phyloP scores from a whole-genome alignment of 768 basidiomycete genomes.

The Trametes punicea region DNA sequence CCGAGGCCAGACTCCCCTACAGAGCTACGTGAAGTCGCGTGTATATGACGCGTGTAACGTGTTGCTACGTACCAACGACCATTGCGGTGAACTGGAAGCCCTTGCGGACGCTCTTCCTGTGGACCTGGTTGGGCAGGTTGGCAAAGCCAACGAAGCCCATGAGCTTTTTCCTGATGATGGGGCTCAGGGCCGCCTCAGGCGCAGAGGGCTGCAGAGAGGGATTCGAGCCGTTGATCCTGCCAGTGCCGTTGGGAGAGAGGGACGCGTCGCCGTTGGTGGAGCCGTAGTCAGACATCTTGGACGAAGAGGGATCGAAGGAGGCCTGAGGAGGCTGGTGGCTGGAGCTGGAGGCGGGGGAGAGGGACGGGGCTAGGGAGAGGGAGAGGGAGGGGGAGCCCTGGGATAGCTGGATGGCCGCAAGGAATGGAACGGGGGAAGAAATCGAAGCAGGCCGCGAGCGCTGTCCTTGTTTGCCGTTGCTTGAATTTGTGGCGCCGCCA shows the following conservation, averaged over 20 bases:
- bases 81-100: constrained; percentile 99
- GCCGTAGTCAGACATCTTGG: constrained; percentile 71
- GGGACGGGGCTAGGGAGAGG: constrained; percentile 1
- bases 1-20: constrained; percentile 96
- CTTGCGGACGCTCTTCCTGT: constrained; percentile 96
- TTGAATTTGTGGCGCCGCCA: constrained; percentile 33
- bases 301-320: constrained; percentile 20
- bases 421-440: constrained; percentile 41
- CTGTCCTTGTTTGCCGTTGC: constrained; percentile 33
- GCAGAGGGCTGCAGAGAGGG: constrained; percentile 46
- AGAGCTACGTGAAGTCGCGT: constrained; percentile 1
- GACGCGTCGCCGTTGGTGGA: constrained; percentile 63
- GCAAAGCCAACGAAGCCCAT: constrained; percentile 96
- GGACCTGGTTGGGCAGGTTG: constrained; percentile 98
- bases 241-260: constrained; percentile 55
- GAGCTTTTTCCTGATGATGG: constrained; percentile 80
- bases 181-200: constrained; percentile 30
- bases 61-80: constrained; percentile 86
- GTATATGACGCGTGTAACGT: constrained; percentile 18
- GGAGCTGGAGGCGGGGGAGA: constrained; percentile 24
- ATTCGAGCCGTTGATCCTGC: constrained; percentile 57
- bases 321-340: constrained; percentile 21
- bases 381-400: constrained; percentile 25
- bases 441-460: constrained; percentile 31
- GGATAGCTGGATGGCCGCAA: constrained; percentile 43